Evolutionary conservation across 2,329 filamentous ascomycete genomes (phyloP).

Genomic region (Alternaria viburni): DNA sequence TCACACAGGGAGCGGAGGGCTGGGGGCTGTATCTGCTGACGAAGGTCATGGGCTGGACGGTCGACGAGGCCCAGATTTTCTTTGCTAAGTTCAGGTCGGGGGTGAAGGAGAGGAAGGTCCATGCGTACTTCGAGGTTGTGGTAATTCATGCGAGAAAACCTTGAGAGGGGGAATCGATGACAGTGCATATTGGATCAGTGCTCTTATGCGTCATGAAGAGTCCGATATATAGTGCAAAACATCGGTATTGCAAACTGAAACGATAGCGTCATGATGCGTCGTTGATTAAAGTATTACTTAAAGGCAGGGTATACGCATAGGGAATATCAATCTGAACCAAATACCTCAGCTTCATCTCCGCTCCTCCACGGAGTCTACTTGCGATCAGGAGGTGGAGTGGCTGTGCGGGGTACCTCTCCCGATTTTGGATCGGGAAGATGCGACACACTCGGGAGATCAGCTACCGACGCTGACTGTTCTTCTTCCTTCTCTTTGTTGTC

Average conservation of each 20-base stretch:
- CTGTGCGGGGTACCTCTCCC: constrained; percentile 20
- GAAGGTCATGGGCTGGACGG: constrained; percentile 41
- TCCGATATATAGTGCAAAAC: too few species aligned
- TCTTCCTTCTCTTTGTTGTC: constrained; percentile 31
- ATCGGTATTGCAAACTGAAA: background rate
- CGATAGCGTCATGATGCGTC: background rate
- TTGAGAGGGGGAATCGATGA: background rate
- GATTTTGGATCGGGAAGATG: constrained; percentile 44
- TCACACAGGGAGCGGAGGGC: constrained; percentile 36
- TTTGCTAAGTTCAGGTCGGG: constrained; percentile 42
- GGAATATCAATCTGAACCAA: constrained; percentile 27
- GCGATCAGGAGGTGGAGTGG: constrained; percentile 13
- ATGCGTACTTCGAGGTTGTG: constrained; percentile 40
- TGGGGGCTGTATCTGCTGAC: constrained; percentile 38
- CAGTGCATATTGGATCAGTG: too few species aligned
- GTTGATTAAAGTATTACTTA: constrained; percentile 9
- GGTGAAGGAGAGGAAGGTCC: constrained; percentile 37
- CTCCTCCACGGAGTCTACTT: constrained; percentile 6
- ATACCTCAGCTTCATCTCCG: background rate
- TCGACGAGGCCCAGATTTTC: constrained; percentile 54
- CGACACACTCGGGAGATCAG: constrained; percentile 45
- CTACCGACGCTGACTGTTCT: constrained; percentile 28
- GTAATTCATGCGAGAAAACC: constrained; percentile 24
- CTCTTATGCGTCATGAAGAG: too few species aligned
- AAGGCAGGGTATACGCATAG: constrained; percentile 19